Percentiles rank a stretch among this genome's conserved stretches.
phyloP scores from a whole-genome alignment of 2,329 filamentous ascomycete species.

The Phyllosticta paracitricarpa region DNA sequence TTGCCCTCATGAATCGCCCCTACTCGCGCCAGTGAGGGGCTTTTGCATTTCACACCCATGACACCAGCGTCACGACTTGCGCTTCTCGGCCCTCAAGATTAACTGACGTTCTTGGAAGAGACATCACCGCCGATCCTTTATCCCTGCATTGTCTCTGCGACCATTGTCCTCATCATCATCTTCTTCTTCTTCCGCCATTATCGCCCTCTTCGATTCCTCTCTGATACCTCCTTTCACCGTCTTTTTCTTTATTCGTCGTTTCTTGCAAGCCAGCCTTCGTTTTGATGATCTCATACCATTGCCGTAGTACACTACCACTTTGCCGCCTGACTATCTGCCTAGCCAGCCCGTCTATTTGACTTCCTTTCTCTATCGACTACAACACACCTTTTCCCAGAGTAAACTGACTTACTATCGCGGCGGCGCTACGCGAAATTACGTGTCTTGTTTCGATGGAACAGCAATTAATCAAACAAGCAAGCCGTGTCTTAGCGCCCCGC shows the following conservation, averaged over 20 bases:
- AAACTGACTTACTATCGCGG: background rate
- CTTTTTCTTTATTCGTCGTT: background rate
- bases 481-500: background rate
- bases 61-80: background rate
- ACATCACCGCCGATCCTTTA: background rate
- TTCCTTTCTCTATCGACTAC: background rate
- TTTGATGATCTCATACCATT: background rate
- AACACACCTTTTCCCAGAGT: background rate
- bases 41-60: background rate
- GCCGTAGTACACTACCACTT: background rate
- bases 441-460: no score
- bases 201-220: background rate
- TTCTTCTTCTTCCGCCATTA: background rate
- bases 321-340: background rate
- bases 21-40: constrained; percentile 50
- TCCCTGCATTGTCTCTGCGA: background rate
- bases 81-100: background rate
- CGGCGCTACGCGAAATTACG: background rate
- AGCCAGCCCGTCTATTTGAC: background rate
- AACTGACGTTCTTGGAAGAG: background rate
- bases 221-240: background rate
- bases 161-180: background rate
- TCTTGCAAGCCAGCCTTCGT: background rate
- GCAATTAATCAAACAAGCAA: background rate
- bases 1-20: constrained; percentile 91